Evolutionary conservation across 139 green algal genomes (phyloP).

Genomic region (Pleodorina starrii): DNA sequence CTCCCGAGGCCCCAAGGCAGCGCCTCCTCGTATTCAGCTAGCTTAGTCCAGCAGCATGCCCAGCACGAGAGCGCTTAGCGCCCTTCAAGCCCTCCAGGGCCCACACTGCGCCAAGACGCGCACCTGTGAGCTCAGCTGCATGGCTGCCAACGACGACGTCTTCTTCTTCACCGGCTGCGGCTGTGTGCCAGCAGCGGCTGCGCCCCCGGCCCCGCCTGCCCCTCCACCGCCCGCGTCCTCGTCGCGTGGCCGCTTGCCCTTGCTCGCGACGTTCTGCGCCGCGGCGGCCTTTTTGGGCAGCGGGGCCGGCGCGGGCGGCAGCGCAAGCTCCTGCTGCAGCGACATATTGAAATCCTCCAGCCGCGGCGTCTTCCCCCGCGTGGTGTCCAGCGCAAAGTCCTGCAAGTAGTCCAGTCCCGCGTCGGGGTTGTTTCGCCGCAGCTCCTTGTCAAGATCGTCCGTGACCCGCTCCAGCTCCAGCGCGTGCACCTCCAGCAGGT

Average conservation of each 20-base stretch:
- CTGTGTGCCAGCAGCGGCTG: not conserved
- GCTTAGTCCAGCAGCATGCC: too few relatives aligned
- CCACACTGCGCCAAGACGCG: not conserved
- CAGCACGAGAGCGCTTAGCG: too few relatives aligned
- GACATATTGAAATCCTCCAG: conserved; percentile 42
- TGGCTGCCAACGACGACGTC: not conserved
- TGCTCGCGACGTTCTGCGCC: conserved; percentile 20
- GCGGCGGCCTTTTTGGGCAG: not conserved
- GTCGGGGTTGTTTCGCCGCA: conserved; percentile 50
- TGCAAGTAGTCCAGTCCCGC: conserved; percentile 32
- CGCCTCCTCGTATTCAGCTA: too few relatives aligned
- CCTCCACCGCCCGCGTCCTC: not conserved
- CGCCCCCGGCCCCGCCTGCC: not conserved
- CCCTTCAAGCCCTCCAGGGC: too few relatives aligned
- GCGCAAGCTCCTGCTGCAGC: conserved; percentile 42
- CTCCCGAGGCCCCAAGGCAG: too few relatives aligned
- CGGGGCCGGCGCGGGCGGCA: conserved; percentile 20
- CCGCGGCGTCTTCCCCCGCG: conserved; percentile 43
- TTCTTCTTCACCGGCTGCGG: conserved; percentile 18
- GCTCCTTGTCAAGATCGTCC: conserved; percentile 69
- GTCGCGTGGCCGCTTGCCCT: conserved; percentile 49
- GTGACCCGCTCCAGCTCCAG: conserved; percentile 75
- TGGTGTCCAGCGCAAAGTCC: conserved; percentile 36
- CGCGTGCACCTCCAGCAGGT: conserved; percentile 81
- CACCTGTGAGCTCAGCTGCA: conserved; percentile 23